phyloP scores from a whole-genome alignment of 2,329 filamentous ascomycete genomes.

The Zymoseptoria tritici region DNA sequence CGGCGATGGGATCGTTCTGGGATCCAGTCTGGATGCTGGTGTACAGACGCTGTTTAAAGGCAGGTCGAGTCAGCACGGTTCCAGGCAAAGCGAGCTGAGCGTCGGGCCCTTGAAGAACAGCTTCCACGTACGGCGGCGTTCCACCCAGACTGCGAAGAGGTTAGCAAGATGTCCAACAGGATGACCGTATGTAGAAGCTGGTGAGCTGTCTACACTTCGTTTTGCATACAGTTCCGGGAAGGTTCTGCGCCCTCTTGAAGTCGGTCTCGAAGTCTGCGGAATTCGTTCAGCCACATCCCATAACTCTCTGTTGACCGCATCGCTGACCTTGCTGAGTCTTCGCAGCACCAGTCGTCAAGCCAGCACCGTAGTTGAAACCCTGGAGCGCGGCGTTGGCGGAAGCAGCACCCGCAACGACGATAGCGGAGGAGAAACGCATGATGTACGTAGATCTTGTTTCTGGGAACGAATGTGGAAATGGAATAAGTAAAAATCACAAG shows the following conservation, averaged over 20 bases:
- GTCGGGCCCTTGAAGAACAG: too few relatives aligned
- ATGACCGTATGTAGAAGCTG: too few relatives aligned
- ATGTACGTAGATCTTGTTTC: neutral
- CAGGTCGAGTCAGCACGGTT: constrained; percentile 36
- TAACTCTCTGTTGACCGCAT: too few relatives aligned
- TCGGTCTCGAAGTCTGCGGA: constrained; percentile 59
- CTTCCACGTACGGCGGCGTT: too few relatives aligned
- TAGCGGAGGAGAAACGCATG: neutral
- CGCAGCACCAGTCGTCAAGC: constrained; percentile 51
- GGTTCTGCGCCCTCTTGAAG: constrained; percentile 56
- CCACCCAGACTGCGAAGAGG: too few relatives aligned
- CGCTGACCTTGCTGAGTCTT: constrained; percentile 44
- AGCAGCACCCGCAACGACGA: constrained; percentile 14
- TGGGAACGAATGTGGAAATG: neutral
- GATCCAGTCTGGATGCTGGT: constrained; percentile 54
- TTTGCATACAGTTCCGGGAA: too few relatives aligned
- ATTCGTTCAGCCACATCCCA: constrained; percentile 29
- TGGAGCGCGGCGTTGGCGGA: constrained; percentile 32
- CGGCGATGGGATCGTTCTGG: constrained; percentile 54
- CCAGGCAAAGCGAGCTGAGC: too few relatives aligned
- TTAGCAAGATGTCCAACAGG: too few relatives aligned
- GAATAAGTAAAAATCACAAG: neutral
- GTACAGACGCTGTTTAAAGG: constrained; percentile 62
- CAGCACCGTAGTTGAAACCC: constrained; percentile 69
- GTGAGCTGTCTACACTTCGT: constrained; percentile 17